Conservation (phyloP, 108 stramenopile species). For the Cyclostephanos tholiformis region DNA sequence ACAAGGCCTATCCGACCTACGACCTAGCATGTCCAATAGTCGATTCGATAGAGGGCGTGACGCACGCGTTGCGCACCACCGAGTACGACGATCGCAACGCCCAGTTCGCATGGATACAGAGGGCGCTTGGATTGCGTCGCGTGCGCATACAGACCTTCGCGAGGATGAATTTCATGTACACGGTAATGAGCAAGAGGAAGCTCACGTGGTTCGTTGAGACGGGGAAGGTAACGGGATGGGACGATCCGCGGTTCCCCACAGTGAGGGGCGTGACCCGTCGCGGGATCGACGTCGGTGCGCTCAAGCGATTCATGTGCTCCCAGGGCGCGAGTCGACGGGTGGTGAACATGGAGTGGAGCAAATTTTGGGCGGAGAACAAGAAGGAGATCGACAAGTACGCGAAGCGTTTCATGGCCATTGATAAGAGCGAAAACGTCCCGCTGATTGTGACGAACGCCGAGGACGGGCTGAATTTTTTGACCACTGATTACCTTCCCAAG, state of each 20-base stretch:
- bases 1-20: conserved; percentile 99
- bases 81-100: conserved; percentile 98
- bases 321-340: conserved; percentile 91
- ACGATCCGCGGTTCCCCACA: conserved; percentile 98
- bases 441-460: conserved; percentile 80
- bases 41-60: conserved; percentile 98
- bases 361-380: conserved; percentile 99
- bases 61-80: conserved; percentile 97
- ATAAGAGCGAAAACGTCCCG: conserved; percentile 59
- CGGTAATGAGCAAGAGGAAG: conserved; percentile 97
- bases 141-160: conserved; percentile 95
- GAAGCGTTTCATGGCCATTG: conserved; percentile 96
- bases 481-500: conserved; percentile 89
- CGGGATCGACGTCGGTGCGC: conserved; percentile 88
- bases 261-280: conserved; percentile 93
- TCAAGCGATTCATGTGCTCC: conserved; percentile 87
- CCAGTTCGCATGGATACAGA: conserved; percentile 95
- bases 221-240: conserved; percentile 95
- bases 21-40: conserved; percentile 99
- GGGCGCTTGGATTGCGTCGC: conserved; percentile 82
- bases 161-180: conserved; percentile 97
- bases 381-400: conserved; percentile 91
- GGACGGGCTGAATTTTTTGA: conserved; percentile 56
- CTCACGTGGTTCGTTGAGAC: conserved; percentile 98
- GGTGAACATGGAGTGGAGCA: conserved; percentile 98